Percentiles rank a stretch among this genome's conserved stretches.
phyloP scores from a whole-genome alignment of 345 rosid species.

The Kernera saxatilis region DNA sequence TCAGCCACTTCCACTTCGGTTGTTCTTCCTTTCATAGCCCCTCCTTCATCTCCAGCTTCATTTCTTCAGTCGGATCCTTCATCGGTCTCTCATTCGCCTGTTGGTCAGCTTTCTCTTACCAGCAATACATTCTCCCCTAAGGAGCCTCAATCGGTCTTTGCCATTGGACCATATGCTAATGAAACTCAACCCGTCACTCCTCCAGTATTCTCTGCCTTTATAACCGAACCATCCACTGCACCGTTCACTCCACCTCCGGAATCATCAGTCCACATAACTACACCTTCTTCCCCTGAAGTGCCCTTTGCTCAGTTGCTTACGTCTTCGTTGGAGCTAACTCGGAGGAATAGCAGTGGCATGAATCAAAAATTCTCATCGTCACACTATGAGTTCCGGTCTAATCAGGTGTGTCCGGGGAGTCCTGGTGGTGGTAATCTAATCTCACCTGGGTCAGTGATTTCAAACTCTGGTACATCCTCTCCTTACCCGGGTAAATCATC shows the following conservation, averaged over 20 bases:
- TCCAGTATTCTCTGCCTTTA: constrained; percentile 81
- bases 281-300: constrained; percentile 96
- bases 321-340: constrained; percentile 78
- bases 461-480: constrained; percentile 82
- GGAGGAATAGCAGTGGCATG: constrained; percentile 48
- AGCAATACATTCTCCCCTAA: constrained; percentile 52
- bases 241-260: constrained; percentile 92
- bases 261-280: constrained; percentile 70
- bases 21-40: constrained; percentile 71
- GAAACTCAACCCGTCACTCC: constrained; percentile 98
- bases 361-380: constrained; percentile 58
- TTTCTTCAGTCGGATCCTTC: constrained; percentile 86
- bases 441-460: constrained; percentile 77
- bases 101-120: constrained; percentile 52
- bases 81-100: constrained; percentile 72
- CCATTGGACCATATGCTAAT: constrained; percentile 88
- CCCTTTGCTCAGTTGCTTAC: constrained; percentile 90
- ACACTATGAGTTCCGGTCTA: constrained; percentile 59
- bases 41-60: constrained; percentile 95
- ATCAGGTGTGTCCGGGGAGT: constrained; percentile 70
- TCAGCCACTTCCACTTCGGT: constrained; percentile 42
- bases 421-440: constrained; percentile 70
- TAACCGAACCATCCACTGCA: constrained; percentile 92
- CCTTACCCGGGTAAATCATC: constrained; percentile 74
- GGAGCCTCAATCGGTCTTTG: constrained; percentile 67